A percentile compares a stretch with the other conserved stretches of the same genome.
phyloP scores from a whole-genome alignment of 345 rosid genomes.

The Rhizophora mangle region DNA sequence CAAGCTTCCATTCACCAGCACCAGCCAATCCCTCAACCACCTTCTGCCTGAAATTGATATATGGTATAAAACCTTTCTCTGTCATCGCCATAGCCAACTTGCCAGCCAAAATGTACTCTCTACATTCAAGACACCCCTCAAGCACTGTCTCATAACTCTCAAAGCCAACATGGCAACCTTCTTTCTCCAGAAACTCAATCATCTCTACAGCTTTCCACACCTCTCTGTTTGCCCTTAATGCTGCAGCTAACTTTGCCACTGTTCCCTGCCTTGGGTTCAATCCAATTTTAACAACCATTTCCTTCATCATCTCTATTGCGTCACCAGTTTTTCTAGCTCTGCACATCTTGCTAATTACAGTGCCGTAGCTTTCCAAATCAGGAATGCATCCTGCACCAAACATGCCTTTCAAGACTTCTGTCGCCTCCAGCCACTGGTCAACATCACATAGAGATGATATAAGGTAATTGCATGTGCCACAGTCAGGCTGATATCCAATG shows the following conservation, averaged over 20 bases:
- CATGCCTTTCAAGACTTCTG: slow-evolving; percentile 60
- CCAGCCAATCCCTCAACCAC: slow-evolving; percentile 57
- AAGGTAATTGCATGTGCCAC: slow-evolving; percentile 62
- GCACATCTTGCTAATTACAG: slow-evolving; percentile 51
- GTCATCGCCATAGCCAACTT: slow-evolving; percentile 69
- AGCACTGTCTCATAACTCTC: slow-evolving; percentile 55
- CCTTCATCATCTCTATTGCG: slow-evolving; percentile 53
- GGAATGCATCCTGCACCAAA: slow-evolving; percentile 55
- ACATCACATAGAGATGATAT: slow-evolving; percentile 64
- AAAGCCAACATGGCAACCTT: slow-evolving; percentile 52
- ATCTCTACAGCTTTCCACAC: slow-evolving; percentile 58
- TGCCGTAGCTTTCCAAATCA: slow-evolving; percentile 65
- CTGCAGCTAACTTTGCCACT: slow-evolving; percentile 51
- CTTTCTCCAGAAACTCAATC: slow-evolving; percentile 68
- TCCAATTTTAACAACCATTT: slow-evolving; percentile 68
- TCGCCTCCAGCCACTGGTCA: slow-evolving; percentile 66
- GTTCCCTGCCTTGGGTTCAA: slow-evolving; percentile 61
- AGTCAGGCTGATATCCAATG: slow-evolving; percentile 67
- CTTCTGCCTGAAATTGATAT: slow-evolving; percentile 64
- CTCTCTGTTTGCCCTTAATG: slow-evolving; percentile 63
- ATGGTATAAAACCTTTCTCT: slow-evolving; percentile 73
- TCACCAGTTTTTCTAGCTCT: slow-evolving; percentile 48
- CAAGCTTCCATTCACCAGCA: slow-evolving; percentile 61
- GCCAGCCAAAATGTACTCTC: slow-evolving; percentile 66
- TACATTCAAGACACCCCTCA: slow-evolving; percentile 68